Evolutionary conservation across 768 basidiomycete species (phyloP), one percentile per base, ranked within the genome.

Genomic region (Agrocybe praecox): DNA sequence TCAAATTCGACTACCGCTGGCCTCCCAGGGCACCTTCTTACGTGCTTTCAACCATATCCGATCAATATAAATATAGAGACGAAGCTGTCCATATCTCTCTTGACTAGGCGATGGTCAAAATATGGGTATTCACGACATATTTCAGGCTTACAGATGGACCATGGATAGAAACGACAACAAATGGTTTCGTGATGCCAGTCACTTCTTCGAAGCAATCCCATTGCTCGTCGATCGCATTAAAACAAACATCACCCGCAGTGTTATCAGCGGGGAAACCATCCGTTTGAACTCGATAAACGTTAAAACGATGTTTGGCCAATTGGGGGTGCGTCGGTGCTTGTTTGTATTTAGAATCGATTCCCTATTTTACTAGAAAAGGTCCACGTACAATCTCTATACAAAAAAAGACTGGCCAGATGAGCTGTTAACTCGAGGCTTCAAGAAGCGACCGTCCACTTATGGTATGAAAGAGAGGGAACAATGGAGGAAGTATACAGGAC

Each of bases 231-330:
- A 71, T 53, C 49, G 40, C 7, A 61, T 79, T 11, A 70, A 80
- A 21, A 59, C 64, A 50, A 76, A 76, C 51, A 55, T 80, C 36
- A 63, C 78, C 21, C 62, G 68, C 18, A 74, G 78, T 0, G 54
- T 79, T n/a, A 61, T 81, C 10, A 65, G 69, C 9, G 80, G 79
- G 33, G 74, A 80, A 21, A 68, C 75, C 32, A 61, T 75, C 29
- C 71, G 76, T 11, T 64, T 76, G 18, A 74, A 79, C 59, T 63
- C 77, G 46, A 65, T 79, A 49, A 62, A 67, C 32, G 73, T 74
- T 12, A 70, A 63, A 14, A 32, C 76, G 10, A 65, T 62, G n/a
- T 67, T 80, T 49, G 62, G 58, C 49, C 6, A 61, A 59, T 57
- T 19, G 33, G 52, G 7, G 58, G 52, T n/a, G n/a, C n/a, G n/a